phyloP scores from a whole-genome alignment of 495 filamentous ascomycete genomes.

The Entonaema liquescens region DNA sequence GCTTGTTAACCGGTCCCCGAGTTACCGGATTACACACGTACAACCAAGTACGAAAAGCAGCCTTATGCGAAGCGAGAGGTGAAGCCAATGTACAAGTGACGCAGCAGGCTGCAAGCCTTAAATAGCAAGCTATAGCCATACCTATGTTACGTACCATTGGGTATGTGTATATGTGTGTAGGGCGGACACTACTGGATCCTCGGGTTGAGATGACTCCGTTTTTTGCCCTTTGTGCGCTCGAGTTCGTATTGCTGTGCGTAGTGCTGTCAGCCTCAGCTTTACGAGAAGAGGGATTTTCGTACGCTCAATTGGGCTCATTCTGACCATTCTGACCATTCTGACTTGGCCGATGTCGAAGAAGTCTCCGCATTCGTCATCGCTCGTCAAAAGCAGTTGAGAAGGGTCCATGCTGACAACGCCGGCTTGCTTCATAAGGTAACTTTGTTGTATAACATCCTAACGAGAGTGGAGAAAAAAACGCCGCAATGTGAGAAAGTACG shows the following conservation, averaged over 20 bases:
- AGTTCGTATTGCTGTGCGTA: constrained; percentile 37
- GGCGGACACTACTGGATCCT: not conserved
- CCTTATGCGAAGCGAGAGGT: not conserved
- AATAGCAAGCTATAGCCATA: not conserved
- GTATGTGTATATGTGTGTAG: not conserved
- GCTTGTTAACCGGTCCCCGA: constrained; percentile 18
- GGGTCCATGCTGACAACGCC: constrained; percentile 25
- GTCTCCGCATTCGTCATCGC: constrained; percentile 32
- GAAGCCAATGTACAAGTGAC: not conserved
- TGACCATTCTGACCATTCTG: too few relatives aligned
- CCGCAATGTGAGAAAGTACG: not conserved
- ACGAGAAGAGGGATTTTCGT: constrained; percentile 40
- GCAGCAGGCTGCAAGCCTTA: not conserved
- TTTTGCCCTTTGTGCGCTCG: constrained; percentile 23
- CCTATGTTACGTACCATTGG: too few relatives aligned
- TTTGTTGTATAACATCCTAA: constrained; percentile 22
- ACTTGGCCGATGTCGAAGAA: constrained; percentile 13
- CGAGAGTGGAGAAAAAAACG: constrained; percentile 7
- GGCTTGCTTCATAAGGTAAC: constrained; percentile 28
- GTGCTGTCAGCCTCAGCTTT: constrained; percentile 39
- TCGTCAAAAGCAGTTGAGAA: constrained; percentile 12
- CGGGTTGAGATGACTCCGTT: constrained; percentile 20
- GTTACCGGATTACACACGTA: not conserved
- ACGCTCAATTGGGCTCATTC: constrained; percentile 6
- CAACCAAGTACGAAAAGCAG: not conserved